Base-by-base conservation (phyloP, 2,329 filamentous ascomycete species). In the Neopestalotiopsis sp. region DNA sequence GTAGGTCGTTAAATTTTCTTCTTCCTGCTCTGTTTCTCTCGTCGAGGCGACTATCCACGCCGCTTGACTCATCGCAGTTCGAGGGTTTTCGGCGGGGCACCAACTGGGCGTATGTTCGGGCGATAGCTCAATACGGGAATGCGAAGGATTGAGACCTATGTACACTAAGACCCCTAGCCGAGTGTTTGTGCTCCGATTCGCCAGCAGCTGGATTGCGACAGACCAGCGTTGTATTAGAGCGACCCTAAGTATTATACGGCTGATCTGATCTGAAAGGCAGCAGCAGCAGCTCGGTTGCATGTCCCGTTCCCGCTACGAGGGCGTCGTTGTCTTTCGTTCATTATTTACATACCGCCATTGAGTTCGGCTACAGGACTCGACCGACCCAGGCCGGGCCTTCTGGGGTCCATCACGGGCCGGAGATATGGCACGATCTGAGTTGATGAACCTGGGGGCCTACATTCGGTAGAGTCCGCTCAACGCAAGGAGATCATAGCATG, bases 151-250 rank as follows among this genome's bases (percentile, higher is more conserved):
- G 59, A 62, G 59, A 62, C 59, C 17, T 38, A 38, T 5, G n/a
- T 34, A 38, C 6, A 38, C 6, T 38, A 38, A 38, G 34, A 38
- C 34, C 9, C 45, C 45, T 53, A n/a, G 45, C 45, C 45, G 45
- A 53, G 14, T 62, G 30, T 13, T 62, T 62, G 28, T 62, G 59
- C 59, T 40, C 59, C 59, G 59, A 62, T 62, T 62, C 59, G 59
- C 34, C 59, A 14, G 32, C 20, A 28, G 17, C 14, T 34, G 59
- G 28, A 62, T 38, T 62, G 59, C 59, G 59, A 62, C 30, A 38
- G 30, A 40, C 59, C 13, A 34, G 59, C n/a, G 59, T 34, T 34
- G 45, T 59, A 59, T 59, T 59, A 59, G 57, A 24, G 20, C 57
- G 57, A 59, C 30, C 57, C 30, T 59, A 38, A 38, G 34, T 38